A percentile compares a stretch with the other conserved stretches of the same genome.
Conservation (phyloP, 2,329 filamentous ascomycete genomes). For the Orbilia oligospora region DNA sequence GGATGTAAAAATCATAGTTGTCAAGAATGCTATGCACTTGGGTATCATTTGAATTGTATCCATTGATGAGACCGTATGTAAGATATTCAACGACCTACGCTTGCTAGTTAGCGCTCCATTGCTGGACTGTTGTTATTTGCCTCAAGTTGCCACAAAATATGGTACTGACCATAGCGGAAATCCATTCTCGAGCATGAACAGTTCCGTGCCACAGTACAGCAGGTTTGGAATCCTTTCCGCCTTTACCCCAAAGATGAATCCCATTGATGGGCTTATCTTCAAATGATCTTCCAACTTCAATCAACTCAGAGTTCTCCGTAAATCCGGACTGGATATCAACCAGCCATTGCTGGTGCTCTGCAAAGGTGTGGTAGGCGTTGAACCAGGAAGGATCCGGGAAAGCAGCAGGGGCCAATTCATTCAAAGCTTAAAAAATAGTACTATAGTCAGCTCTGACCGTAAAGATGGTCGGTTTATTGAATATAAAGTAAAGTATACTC, state of each 20-base stretch:
- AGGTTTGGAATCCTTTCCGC: constrained; percentile 64
- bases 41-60: constrained; percentile 65
- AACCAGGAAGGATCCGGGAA: constrained; percentile 68
- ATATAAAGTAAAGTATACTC: no score
- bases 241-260: constrained; percentile 70
- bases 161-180: constrained; percentile 68
- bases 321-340: constrained; percentile 69
- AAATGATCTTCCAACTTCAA: constrained; percentile 70
- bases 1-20: constrained; percentile 77
- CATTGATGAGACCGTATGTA: constrained; percentile 70
- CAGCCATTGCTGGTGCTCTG: constrained; percentile 71
- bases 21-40: constrained; percentile 67
- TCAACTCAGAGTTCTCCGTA: constrained; percentile 69
- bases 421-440: no score
- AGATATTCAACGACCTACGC: constrained; percentile 71
- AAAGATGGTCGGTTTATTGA: no score
- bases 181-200: constrained; percentile 75
- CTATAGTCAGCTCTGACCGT: no score
- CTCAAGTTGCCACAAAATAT: background rate
- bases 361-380: constrained; percentile 71
- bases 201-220: constrained; percentile 74
- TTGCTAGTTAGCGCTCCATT: background rate
- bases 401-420: constrained; percentile 2
- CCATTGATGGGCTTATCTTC: constrained; percentile 69
- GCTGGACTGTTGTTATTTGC: no score